Evolutionary conservation across 345 rosid genomes (phyloP).

Genomic region (Litchi chinensis): DNA sequence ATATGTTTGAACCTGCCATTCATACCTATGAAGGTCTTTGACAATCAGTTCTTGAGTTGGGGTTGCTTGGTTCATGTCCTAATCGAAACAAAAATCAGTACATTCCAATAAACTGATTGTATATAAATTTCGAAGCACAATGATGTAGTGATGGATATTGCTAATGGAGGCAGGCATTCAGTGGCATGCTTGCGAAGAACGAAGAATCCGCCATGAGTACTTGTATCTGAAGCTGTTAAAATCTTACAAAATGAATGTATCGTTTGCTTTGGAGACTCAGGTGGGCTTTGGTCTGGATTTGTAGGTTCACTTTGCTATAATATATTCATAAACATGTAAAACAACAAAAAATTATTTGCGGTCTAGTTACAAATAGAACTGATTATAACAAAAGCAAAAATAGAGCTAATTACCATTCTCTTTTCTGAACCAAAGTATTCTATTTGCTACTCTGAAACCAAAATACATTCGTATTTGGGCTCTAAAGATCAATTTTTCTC

Average conservation of each 20-base stretch:
- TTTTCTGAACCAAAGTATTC: not conserved
- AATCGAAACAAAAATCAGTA: slow-evolving; percentile 1
- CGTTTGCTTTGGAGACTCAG: no score
- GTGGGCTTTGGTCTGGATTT: no score
- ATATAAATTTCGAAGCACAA: not conserved
- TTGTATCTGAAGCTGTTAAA: slow-evolving; percentile 95
- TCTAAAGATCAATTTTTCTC: not conserved
- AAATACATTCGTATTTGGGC: not conserved
- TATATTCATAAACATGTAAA: no score
- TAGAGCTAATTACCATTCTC: not conserved
- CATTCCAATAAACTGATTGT: not conserved
- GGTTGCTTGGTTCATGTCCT: slow-evolving; percentile 59
- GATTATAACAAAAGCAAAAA: no score
- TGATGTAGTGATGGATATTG: slow-evolving; percentile 14
- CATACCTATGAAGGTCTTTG: slow-evolving; percentile 74
- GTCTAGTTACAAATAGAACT: not conserved
- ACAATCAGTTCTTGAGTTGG: slow-evolving; percentile 74
- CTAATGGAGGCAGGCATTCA: slow-evolving; percentile 79
- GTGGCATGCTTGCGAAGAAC: slow-evolving; percentile 86
- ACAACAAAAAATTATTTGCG: no score
- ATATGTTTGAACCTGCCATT: slow-evolving; percentile 85
- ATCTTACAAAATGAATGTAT: no score
- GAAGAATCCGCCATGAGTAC: slow-evolving; percentile 97
- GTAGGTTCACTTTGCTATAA: no score
- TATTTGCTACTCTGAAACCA: not conserved